Conservation (phyloP, 495 filamentous ascomycete genomes). For the Bacidia rubella region DNA sequence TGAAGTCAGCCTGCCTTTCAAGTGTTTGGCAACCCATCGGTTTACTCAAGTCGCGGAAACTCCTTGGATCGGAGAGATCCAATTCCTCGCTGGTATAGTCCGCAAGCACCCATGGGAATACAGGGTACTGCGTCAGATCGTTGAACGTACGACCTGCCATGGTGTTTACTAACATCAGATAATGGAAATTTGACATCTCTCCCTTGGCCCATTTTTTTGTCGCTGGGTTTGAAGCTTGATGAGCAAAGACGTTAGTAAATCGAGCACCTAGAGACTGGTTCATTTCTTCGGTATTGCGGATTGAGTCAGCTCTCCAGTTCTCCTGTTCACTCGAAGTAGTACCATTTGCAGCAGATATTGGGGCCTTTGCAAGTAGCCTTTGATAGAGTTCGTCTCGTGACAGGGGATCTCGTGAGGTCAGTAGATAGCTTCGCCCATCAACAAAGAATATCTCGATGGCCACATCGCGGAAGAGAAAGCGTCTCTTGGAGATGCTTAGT, state of each 20-base stretch:
- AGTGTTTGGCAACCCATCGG: conserved; percentile 91
- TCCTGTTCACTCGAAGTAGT: conserved; percentile 45
- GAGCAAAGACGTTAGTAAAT: conserved; percentile 89
- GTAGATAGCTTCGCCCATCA: conserved; percentile 85
- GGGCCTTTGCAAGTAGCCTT: conserved; percentile 61
- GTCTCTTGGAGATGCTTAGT: conserved; percentile 90
- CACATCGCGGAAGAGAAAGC: conserved; percentile 91
- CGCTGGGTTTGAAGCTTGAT: conserved; percentile 55
- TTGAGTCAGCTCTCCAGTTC: conserved; percentile 73
- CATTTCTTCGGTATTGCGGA: conserved; percentile 67
- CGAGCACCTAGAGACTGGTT: conserved; percentile 77
- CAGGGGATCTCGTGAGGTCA: conserved; percentile 61
- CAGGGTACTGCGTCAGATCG: conserved; percentile 93
- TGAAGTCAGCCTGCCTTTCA: conserved; percentile 60
- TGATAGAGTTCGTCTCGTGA: conserved; percentile 67
- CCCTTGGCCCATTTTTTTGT: conserved; percentile 86
- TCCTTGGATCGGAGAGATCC: conserved; percentile 67
- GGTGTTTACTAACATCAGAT: conserved; percentile 95
- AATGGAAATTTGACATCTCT: conserved; percentile 96
- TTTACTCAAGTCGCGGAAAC: conserved; percentile 83
- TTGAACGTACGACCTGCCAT: conserved; percentile 96
- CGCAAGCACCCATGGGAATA: conserved; percentile 93
- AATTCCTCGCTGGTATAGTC: conserved; percentile 96
- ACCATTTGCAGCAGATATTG: conserved; percentile 50
- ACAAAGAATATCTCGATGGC: conserved; percentile 93